Base-by-base conservation (phyloP, 2,329 filamentous ascomycete species). In the Sarocladiaceae sp. region DNA sequence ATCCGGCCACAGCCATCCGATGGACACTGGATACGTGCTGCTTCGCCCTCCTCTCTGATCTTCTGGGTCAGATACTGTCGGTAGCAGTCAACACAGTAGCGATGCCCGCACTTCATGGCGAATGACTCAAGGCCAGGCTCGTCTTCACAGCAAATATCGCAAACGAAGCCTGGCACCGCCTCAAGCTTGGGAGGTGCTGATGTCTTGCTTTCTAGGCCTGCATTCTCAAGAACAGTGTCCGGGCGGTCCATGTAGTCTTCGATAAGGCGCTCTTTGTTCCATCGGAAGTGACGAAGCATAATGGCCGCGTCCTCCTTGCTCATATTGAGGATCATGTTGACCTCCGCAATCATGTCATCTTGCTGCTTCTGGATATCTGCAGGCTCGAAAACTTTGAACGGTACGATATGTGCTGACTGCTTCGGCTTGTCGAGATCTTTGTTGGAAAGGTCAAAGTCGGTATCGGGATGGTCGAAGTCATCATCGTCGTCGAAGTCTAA, bases 101-200 rank as follows among this genome's bases (percentile, higher is more conserved):
- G 79, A 63, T 98, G 93, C 1, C 83, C 88, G 62, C 93, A 98
- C 59, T 88, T 95, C 78, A 98, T 88, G 20, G 91, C 88, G 65
- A 96, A 97, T 2, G 87, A 89, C 60, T 87, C 64, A 16, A 96
- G 67, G 1, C 78, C 81, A 1, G 80, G 73, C 16, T 78, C 84
- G 52, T 98, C 93, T 57, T 97, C 90, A 63, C 86, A 97, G 69
- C 93, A 98, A 51, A 98, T 98, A 49, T 95, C 89, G 66, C 93
- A 98, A 55, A 78, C 73, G 62, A 98, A 98, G 7, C 82, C 88
- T 12, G 79, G 73, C 15, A 91, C 68, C 13, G 73, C 69, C 59
- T 90, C 78, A 3, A 94, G 74, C 57, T 78, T 82, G 2, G 87
- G 85, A 10, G 76, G 72, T 10, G 69, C 68, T 2, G 69, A 67